Percentiles rank a stretch among this genome's conserved stretches.
phyloP scores from a whole-genome alignment of 2,329 filamentous ascomycete genomes.

The Verticillium albo-atrum region DNA sequence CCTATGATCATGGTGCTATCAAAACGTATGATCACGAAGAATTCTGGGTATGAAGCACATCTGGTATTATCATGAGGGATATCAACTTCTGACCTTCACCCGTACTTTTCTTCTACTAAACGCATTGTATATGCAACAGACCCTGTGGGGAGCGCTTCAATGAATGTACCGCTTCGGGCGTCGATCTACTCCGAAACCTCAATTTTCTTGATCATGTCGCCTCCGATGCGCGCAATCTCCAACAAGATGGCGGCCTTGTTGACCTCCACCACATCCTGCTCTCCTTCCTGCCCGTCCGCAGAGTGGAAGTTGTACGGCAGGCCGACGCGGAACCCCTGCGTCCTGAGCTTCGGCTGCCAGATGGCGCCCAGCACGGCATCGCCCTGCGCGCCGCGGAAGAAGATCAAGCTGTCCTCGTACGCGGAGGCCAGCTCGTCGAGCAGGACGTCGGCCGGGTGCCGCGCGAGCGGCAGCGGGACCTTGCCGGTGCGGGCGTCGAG shows the following conservation, averaged over 20 bases:
- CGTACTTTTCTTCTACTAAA: too few species aligned
- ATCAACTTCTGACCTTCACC: neutral
- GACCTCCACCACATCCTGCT: conserved; percentile 50
- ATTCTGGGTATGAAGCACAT: neutral
- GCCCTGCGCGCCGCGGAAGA: conserved; percentile 68
- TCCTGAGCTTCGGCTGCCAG: conserved; percentile 52
- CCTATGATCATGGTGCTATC: too few species aligned
- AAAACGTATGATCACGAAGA: neutral
- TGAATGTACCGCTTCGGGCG: neutral
- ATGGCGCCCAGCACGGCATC: conserved; percentile 51
- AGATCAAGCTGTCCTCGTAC: conserved; percentile 68
- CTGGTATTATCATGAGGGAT: neutral
- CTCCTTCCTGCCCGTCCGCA: conserved; percentile 23
- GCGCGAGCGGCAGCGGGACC: conserved; percentile 43
- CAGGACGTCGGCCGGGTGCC: conserved; percentile 59
- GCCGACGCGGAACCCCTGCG: conserved; percentile 64
- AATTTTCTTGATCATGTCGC: conserved; percentile 63
- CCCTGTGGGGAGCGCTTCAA: neutral
- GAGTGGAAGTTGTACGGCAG: conserved; percentile 55
- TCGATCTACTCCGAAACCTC: conserved; percentile 33
- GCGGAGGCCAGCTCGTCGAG: conserved; percentile 61
- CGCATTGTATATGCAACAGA: neutral
- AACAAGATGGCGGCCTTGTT: conserved; percentile 65
- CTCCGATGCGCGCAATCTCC: conserved; percentile 68
- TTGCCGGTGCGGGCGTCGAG: conserved; percentile 55